These are phyloP conservation scores for Hirsutella minnesotensis DNA, from an alignment of 2,329 filamentous ascomycete species.

Conservation along the genomic window DNA sequence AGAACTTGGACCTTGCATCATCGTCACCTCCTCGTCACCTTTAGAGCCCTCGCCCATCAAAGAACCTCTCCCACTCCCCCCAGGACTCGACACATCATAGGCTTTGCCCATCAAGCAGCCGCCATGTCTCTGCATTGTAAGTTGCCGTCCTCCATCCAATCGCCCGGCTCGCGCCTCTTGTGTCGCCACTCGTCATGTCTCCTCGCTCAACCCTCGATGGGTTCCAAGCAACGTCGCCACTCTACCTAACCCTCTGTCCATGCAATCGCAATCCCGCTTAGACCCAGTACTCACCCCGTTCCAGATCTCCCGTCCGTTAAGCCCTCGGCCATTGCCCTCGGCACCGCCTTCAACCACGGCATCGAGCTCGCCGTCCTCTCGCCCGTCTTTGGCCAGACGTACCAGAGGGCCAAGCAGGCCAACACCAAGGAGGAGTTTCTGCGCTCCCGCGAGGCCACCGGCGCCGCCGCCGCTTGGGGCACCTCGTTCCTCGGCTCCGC, in stretches of 20 bases:
- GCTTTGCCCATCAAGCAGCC: not conserved
- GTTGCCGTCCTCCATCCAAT: not conserved
- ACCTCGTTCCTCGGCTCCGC: conserved; percentile 82
- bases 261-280: not conserved
- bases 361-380: conserved; percentile 77
- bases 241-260: not conserved
- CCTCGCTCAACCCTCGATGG: not conserved
- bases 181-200: not conserved
- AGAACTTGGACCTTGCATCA: conserved; percentile 3
- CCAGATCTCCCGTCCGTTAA: conserved; percentile 65
- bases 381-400: conserved; percentile 87
- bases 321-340: conserved; percentile 93
- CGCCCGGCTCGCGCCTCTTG: not conserved
- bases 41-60: not conserved
- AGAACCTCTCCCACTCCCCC: not conserved
- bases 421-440: conserved; percentile 96
- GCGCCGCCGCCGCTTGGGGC: conserved; percentile 80
- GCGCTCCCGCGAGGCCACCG: conserved; percentile 81
- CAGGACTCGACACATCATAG: not conserved
- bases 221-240: not conserved
- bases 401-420: conserved; percentile 80
- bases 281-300: not conserved
- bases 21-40: conserved; percentile 1
- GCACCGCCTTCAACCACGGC: conserved; percentile 90
- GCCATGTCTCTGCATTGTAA: not conserved